Base-by-base conservation (phyloP, 2,329 filamentous ascomycete species). In the Chaetomium strumarium region DNA sequence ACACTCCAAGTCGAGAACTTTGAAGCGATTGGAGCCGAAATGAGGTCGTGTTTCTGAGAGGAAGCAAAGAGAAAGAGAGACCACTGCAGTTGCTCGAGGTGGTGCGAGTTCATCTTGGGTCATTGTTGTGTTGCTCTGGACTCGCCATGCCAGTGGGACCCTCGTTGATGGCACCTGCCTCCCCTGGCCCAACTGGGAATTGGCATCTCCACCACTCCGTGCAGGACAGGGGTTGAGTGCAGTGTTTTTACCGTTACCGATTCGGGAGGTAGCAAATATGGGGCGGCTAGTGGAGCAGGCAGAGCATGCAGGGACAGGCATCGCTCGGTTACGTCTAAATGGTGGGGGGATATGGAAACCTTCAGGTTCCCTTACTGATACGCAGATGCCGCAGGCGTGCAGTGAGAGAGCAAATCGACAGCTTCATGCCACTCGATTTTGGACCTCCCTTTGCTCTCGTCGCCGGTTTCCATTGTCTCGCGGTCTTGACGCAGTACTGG, bases 241-340 rank as follows among this genome's bases (percentile, higher is more conserved):
- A 61, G 55, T 59, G 55, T 45, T 56, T 59, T 60, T 59, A 55
- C 46, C 39, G 49, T 57, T 55, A 48, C 53, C 56, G 52, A 51
- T 58, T 58, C 33, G 48, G 55, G 55, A 31, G 53, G 53, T 11
- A 20, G 41, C 50, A 9, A n/a, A 44, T 53, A 52, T 52, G 53
- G 52, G 53, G 33, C 53, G 49, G 38, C 41, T 41, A 41, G 41
- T 52, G 33, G 19, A 31, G 40, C 53, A 46, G 50, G 51, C 48
- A 43, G 39, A 34, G 45, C 44, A 54, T 46, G 48, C 49, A 50
- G 51, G 50, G 37, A 55, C 56, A 58, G 55, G 43, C 14, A 57
- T 14, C 39, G 17, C 37, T 24, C 17, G 37, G 41, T 29, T 19
- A n/a, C 34, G 20, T 46, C 37, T 38, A 55, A 24, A 24, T 24